These are phyloP conservation scores for Globisporangium nagaii DNA, from an alignment of 352 stramenopile genomes.

Conservation along the genomic window DNA sequence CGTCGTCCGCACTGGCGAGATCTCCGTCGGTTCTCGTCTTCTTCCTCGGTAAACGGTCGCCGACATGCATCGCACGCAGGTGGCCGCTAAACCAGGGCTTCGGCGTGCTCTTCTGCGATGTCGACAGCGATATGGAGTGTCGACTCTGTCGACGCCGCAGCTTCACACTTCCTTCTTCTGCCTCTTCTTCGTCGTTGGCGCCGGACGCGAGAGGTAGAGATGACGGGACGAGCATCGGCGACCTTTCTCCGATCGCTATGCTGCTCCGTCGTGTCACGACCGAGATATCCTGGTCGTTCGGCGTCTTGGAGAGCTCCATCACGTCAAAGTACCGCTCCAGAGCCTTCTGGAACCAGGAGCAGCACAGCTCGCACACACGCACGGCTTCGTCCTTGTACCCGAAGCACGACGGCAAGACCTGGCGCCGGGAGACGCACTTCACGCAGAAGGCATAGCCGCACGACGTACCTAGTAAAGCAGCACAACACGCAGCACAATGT, in stretches of 20 bases:
- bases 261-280: slow-evolving; percentile 12
- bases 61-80: slow-evolving; percentile 64
- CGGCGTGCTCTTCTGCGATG: slow-evolving; percentile 15
- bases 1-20: background rate
- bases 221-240: slow-evolving; percentile 10
- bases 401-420: slow-evolving; percentile 55
- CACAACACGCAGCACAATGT: background rate
- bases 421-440: slow-evolving; percentile 52
- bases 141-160: slow-evolving; percentile 15
- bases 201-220: slow-evolving; percentile 9
- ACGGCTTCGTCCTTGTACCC: slow-evolving; percentile 41
- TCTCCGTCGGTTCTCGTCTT: slow-evolving; percentile 31
- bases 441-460: slow-evolving; percentile 62
- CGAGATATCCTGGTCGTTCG: slow-evolving; percentile 8
- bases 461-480: slow-evolving; percentile 8
- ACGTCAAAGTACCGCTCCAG: slow-evolving; percentile 64
- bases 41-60: slow-evolving; percentile 49
- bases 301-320: slow-evolving; percentile 31
- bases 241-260: slow-evolving; percentile 18
- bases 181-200: slow-evolving; percentile 16
- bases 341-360: slow-evolving; percentile 59
- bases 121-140: slow-evolving; percentile 19
- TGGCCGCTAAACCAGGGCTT: slow-evolving; percentile 66
- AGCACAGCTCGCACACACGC: slow-evolving; percentile 56
- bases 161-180: slow-evolving; percentile 16